Percentiles rank a stretch among this genome's conserved stretches.
phyloP scores from a whole-genome alignment of 1,139 yeast species.

The Yamadazyma diddensiae region DNA sequence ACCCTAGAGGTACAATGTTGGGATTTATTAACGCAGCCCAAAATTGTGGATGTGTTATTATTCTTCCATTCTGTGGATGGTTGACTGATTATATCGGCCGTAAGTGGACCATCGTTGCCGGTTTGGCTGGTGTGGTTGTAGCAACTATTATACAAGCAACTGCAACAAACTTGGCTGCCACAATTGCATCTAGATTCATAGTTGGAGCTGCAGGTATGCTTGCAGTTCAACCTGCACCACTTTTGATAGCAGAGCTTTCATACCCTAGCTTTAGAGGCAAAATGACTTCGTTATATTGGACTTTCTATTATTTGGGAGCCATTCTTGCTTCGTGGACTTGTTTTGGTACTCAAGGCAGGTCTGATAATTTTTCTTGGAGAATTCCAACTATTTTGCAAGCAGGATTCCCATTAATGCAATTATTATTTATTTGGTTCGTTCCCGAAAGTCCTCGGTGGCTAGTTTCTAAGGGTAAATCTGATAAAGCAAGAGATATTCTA shows the following conservation, averaged over 20 bases:
- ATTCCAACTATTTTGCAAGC: constrained; percentile 37
- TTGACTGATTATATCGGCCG: constrained; percentile 9
- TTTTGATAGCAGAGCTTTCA: constrained; percentile 58
- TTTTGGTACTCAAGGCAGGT: constrained; percentile 54
- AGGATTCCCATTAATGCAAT: constrained; percentile 37
- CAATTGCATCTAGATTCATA: constrained; percentile 55
- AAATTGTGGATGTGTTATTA: constrained; percentile 9
- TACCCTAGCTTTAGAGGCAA: constrained; percentile 58
- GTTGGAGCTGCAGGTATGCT: constrained; percentile 60
- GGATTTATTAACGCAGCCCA: constrained; percentile 21
- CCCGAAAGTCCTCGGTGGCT: constrained; percentile 67
- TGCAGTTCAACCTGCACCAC: constrained; percentile 60
- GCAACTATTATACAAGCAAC: constrained; percentile 9
- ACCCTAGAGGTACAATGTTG: constrained; percentile 19
- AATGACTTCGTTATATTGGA: constrained; percentile 55
- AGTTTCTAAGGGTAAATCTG: constrained; percentile 35
- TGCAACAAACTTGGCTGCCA: constrained; percentile 23
- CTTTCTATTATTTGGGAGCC: constrained; percentile 58
- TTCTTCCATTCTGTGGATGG: constrained; percentile 18
- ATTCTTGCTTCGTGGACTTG: constrained; percentile 54
- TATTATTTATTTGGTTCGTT: constrained; percentile 30
- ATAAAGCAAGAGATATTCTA: constrained; percentile 50
- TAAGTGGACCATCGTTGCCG: constrained; percentile 6
- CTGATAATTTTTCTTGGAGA: constrained; percentile 51
- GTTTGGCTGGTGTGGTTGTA: constrained; percentile 7